Percentiles rank a stretch among this genome's conserved stretches.
These are phyloP conservation scores for Parastagonospora nodorum DNA, from an alignment of 2,329 filamentous ascomycete genomes.

Conservation along the genomic window DNA sequence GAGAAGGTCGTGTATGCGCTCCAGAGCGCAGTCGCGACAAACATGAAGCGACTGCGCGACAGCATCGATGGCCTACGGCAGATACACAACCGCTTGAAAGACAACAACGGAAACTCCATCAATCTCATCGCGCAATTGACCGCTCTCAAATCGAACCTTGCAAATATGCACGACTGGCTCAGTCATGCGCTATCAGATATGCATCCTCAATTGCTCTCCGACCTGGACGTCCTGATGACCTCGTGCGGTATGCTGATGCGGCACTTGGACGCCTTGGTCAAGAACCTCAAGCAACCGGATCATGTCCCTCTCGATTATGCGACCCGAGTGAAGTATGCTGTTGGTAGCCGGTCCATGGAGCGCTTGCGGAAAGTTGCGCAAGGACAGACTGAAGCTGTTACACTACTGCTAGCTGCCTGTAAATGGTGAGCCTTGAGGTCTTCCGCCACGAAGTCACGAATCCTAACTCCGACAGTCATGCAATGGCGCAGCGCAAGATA, in stretches of 20 bases:
- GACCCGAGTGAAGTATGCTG: slow-evolving; percentile 36
- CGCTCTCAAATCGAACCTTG: slow-evolving; percentile 39
- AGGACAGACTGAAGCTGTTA: slow-evolving; percentile 42
- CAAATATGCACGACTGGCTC: slow-evolving; percentile 43
- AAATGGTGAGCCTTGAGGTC: slow-evolving; percentile 27
- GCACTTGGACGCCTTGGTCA: slow-evolving; percentile 33
- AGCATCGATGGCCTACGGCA: slow-evolving; percentile 40
- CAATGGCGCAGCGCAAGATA: slow-evolving; percentile 44
- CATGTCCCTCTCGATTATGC: slow-evolving; percentile 40
- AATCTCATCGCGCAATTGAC: slow-evolving; percentile 45
- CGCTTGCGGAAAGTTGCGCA: slow-evolving; percentile 37
- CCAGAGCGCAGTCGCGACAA: slow-evolving; percentile 31
- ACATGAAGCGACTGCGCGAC: slow-evolving; percentile 38
- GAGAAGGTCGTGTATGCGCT: slow-evolving; percentile 38
- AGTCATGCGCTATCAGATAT: slow-evolving; percentile 40
- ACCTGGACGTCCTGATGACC: slow-evolving; percentile 39
- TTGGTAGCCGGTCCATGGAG: slow-evolving; percentile 39
- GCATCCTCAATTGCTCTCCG: slow-evolving; percentile 42
- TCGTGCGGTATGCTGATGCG: slow-evolving; percentile 38
- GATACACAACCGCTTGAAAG: slow-evolving; percentile 42
- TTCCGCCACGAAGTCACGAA: neutral
- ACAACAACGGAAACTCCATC: slow-evolving; percentile 36
- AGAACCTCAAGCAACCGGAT: slow-evolving; percentile 35
- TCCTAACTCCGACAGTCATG: slow-evolving; percentile 36
- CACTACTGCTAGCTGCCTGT: slow-evolving; percentile 36